A percentile compares a stretch with the other conserved stretches of the same genome.
These are phyloP conservation scores for Madurella fahalii DNA, from an alignment of 2,329 filamentous ascomycete genomes.

Conservation along the genomic window DNA sequence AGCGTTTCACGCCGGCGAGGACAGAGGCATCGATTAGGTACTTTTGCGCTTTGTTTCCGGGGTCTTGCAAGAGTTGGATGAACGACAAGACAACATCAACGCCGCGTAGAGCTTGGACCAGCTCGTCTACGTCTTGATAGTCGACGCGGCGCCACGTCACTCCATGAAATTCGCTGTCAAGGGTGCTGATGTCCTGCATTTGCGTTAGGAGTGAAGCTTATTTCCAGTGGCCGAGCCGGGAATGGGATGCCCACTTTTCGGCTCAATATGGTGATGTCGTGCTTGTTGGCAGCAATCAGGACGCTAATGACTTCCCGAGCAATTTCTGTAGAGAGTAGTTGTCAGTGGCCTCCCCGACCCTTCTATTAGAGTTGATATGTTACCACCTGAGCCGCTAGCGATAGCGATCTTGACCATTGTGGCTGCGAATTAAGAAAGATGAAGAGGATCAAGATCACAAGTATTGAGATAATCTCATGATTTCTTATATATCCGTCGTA, in stretches of 20 bases:
- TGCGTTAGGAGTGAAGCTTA: background rate
- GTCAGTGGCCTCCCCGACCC: too few species aligned
- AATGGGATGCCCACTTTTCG: constrained; percentile 4
- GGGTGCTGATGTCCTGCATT: background rate
- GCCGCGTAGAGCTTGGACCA: constrained; percentile 22
- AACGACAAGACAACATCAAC: constrained; percentile 27
- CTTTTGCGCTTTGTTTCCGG: constrained; percentile 20
- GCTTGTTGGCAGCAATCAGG: constrained; percentile 11
- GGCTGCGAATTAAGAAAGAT: background rate
- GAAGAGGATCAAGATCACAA: too few species aligned
- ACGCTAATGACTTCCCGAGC: constrained; percentile 14
- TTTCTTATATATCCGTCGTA: too few species aligned
- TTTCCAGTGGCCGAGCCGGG: background rate
- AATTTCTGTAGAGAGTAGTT: constrained; percentile 3
- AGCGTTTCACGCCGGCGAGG: constrained; percentile 23
- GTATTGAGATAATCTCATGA: too few species aligned
- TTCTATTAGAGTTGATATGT: background rate
- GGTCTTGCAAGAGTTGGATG: constrained; percentile 23
- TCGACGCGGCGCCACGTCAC: constrained; percentile 14
- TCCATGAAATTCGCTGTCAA: background rate
- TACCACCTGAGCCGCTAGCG: constrained; percentile 15
- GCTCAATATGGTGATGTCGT: constrained; percentile 15
- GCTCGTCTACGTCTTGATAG: constrained; percentile 20
- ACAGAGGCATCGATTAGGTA: constrained; percentile 28
- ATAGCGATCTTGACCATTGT: constrained; percentile 18